Evolutionary conservation across 73 alveolate species (phyloP).

Genomic region (Paramecium bursaria): DNA sequence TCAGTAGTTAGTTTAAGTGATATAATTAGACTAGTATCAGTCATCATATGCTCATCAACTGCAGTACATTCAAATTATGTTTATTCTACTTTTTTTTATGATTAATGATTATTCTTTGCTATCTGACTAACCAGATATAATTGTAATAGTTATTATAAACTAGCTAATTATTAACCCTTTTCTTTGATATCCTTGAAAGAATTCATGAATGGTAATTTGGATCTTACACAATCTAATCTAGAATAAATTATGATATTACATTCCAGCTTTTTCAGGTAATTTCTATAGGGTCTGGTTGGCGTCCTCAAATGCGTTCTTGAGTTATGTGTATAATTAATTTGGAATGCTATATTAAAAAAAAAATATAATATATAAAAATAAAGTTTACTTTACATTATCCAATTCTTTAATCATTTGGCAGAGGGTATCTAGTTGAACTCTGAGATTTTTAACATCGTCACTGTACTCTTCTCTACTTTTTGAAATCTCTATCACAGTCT

Average conservation of each 20-base stretch:
- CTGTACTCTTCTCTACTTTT: conserved; percentile 36
- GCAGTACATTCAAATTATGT: conserved; percentile 5
- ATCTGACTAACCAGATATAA: not conserved
- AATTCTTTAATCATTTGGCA: conserved; percentile 3
- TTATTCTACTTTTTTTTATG: not conserved
- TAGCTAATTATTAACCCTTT: conserved; percentile 7
- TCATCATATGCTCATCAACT: conserved; percentile 6
- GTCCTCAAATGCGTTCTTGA: conserved; percentile 24
- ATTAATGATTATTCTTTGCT: not conserved
- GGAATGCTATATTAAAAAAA: conserved; percentile 1
- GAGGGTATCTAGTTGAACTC: not conserved
- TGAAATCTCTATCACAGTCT: conserved; percentile 37
- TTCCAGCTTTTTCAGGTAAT: conserved; percentile 33
- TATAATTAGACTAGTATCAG: not conserved
- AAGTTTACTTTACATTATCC: not conserved
- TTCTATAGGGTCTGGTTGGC: conserved; percentile 6
- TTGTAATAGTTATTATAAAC: not conserved
- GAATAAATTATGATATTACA: not conserved
- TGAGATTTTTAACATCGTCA: conserved; percentile 18
- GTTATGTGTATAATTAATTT: not conserved
- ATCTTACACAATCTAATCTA: not conserved
- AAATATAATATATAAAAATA: not conserved
- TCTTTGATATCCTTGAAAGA: conserved; percentile 51
- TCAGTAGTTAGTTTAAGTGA: conserved; percentile 5
- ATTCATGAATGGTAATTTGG: conserved; percentile 35